Evolutionary conservation across 805 yeast genomes (phyloP), one percentile per base, ranked within the genome.

Genomic region (Helenozyma rhizophorensis): DNA sequence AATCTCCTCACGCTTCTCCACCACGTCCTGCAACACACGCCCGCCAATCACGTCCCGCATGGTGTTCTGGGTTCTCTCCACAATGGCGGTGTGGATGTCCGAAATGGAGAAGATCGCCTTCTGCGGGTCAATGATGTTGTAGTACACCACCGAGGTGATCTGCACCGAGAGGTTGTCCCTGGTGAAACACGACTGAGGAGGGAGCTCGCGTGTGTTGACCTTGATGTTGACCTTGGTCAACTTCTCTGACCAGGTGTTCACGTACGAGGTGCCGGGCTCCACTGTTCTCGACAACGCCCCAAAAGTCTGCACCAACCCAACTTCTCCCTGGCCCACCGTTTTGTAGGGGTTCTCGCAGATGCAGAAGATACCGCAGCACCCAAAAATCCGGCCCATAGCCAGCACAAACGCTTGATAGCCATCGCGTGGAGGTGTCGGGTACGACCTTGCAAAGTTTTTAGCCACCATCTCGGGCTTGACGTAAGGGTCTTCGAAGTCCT

Each of bases 51-150:
- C 88, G 43, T 80, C 84, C 54, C 88, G 68, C 49, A 80, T 60
- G 3, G 88, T 80, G 26, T 85, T 80, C 56, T 80, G 84, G 4
- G 86, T 79, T 51, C 86, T 66, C 53, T 80, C 86, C 33, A 66
- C 58, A 33, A 80, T 65, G 12, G 87, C 82, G 26, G 54, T 57
- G 38, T 68, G 67, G 36, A 80, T 72, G 47, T 76, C 56, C 21
- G 65, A 54, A 41, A 80, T 76, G 19, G 78, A 74, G 47, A 71
- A 80, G 32, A 69, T 61, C 12, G 87, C 83, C 62, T 70, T 74
- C 48, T 78, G 80, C 1, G 88, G 87, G 42, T 79, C 80, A 23
- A 74, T 65, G 42, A 80, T 73, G 51, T 78, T 78, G 60, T 73
- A 80, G 55, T 80, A 79, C 23, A 80, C 68, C 17, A 80, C 86